Percentiles rank a stretch among this genome's conserved stretches.
These are phyloP conservation scores for Penicillium sp. DNA, from an alignment of 2,329 filamentous ascomycete genomes.

Conservation along the genomic window DNA sequence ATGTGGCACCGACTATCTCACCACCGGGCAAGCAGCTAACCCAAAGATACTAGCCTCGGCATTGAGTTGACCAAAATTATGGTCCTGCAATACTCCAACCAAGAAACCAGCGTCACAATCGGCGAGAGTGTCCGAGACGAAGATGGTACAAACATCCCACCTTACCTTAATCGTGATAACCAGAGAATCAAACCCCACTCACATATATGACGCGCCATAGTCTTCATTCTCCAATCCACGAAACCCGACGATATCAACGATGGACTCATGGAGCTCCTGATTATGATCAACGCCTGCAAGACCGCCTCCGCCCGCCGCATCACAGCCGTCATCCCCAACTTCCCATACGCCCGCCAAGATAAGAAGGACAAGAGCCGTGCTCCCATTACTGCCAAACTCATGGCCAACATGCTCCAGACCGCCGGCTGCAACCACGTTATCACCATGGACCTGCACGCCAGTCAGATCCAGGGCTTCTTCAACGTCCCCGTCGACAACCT, in stretches of 20 bases:
- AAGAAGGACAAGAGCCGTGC: constrained; percentile 96
- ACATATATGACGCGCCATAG: constrained; percentile 41
- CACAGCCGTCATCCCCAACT: constrained; percentile 92
- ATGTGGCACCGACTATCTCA: constrained; percentile 26
- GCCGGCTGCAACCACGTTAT: constrained; percentile 91
- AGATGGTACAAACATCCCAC: constrained; percentile 59
- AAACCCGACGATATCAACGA: constrained; percentile 96
- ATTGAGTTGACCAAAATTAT: constrained; percentile 67
- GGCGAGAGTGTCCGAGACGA: constrained; percentile 95
- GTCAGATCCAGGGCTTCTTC: constrained; percentile 95
- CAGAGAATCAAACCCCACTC: constrained; percentile 9
- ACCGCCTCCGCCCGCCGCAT: constrained; percentile 82
- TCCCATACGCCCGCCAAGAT: constrained; percentile 93
- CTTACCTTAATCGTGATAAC: constrained; percentile 15
- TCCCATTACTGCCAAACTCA: constrained; percentile 92
- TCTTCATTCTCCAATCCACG: constrained; percentile 95
- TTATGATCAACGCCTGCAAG: constrained; percentile 96
- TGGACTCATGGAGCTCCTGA: constrained; percentile 94
- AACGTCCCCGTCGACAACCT: constrained; percentile 77
- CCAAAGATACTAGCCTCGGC: constrained; percentile 49
- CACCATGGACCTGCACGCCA: constrained; percentile 93
- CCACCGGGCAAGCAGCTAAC: constrained; percentile 14
- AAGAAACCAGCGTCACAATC: constrained; percentile 69
- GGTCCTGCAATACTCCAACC: constrained; percentile 65
- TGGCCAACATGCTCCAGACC: constrained; percentile 96